Evolutionary conservation across 306 rosid species (phyloP).

Genomic region (Urtica urens): DNA sequence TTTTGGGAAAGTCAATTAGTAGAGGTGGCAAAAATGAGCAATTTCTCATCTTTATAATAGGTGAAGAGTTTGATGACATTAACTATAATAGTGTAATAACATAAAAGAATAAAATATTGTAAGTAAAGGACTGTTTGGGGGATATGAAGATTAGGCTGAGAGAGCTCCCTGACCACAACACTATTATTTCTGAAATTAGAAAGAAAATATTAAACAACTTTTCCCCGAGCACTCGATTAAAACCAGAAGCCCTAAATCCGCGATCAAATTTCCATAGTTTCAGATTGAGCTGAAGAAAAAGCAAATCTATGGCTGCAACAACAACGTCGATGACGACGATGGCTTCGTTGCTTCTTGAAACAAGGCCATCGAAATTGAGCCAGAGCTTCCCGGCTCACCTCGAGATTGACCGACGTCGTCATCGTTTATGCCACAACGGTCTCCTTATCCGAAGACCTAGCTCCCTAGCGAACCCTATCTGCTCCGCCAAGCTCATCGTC

Average conservation of each 20-base stretch:
- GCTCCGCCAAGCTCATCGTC: background rate
- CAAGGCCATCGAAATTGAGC: constrained; percentile 35
- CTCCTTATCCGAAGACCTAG: constrained; percentile 3
- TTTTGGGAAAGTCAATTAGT: no score
- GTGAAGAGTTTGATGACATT: no score
- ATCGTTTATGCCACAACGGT: constrained; percentile 6
- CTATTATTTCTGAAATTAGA: no score
- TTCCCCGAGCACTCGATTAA: no score
- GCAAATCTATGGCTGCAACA: constrained; percentile 21
- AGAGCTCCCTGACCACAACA: no score
- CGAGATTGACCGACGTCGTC: constrained; percentile 11
- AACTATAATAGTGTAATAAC: no score
- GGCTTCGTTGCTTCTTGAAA: constrained; percentile 36
- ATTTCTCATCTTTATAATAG: no score
- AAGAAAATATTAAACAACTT: no score
- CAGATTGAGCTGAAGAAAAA: background rate
- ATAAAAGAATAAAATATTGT: no score
- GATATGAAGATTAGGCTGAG: no score
- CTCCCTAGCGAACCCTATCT: background rate
- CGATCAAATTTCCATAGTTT: background rate
- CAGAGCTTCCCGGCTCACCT: constrained; percentile 17
- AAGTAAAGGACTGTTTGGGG: no score
- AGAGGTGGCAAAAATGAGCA: no score
- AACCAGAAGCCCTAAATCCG: background rate
- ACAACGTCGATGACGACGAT: background rate